Evolutionary conservation across 305 asterid genomes (phyloP).

Genomic region (Fraxinus paxiana): DNA sequence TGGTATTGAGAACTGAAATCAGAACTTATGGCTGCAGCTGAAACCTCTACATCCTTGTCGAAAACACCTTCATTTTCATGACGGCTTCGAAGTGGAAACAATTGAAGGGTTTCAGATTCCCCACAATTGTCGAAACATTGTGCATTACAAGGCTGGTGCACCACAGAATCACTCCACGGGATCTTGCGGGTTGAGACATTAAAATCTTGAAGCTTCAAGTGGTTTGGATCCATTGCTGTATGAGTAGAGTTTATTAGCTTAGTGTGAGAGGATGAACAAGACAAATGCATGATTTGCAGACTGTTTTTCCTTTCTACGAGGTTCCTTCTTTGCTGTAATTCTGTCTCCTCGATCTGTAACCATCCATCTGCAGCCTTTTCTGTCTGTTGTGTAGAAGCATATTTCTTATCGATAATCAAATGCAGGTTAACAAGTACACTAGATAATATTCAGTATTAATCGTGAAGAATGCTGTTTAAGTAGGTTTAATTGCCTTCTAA

Average conservation of each 20-base stretch:
- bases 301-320: conserved; percentile 58
- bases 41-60: conserved; percentile 12
- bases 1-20: not conserved
- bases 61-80: not conserved
- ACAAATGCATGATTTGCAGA: conserved; percentile 65
- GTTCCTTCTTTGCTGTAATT: conserved; percentile 41
- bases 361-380: conserved; percentile 50
- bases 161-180: conserved; percentile 21
- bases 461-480: not conserved
- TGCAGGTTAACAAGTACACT: not conserved
- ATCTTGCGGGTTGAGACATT: conserved; percentile 27
- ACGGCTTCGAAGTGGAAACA: conserved; percentile 58
- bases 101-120: conserved; percentile 59
- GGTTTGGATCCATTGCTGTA: conserved; percentile 20
- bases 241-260: conserved; percentile 26
- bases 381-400: conserved; percentile 33
- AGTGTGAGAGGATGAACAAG: conserved; percentile 39
- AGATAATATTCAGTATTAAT: not conserved
- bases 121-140: conserved; percentile 3
- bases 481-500: not conserved
- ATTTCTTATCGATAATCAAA: conserved; percentile 39
- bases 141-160: not conserved
- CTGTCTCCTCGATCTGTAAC: conserved; percentile 55
- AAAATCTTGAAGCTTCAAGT: conserved; percentile 20
- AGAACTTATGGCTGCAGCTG: conserved; percentile 13